Percentiles rank a stretch among this genome's conserved stretches.
Conservation (phyloP, 2,329 filamentous ascomycete genomes). For the Stromatinia cepivora region DNA sequence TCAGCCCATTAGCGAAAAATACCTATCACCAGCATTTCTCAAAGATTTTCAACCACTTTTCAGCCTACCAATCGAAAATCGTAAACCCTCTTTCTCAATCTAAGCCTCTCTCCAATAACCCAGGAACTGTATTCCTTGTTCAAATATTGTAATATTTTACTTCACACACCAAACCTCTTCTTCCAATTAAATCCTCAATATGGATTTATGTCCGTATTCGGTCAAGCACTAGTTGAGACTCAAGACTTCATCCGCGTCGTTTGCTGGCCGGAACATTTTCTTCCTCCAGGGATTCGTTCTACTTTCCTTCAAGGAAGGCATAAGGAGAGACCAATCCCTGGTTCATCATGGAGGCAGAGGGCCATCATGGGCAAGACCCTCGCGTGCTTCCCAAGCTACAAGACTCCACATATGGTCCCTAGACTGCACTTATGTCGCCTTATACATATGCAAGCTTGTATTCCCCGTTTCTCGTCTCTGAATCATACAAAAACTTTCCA, state of each 20-base stretch:
- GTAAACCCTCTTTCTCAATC: constrained; percentile 1
- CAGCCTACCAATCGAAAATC: constrained; percentile 5
- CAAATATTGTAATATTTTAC: neutral
- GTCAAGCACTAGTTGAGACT: constrained; percentile 11
- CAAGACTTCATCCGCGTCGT: constrained; percentile 16
- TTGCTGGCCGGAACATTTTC: constrained; percentile 5
- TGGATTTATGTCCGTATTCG: constrained; percentile 2
- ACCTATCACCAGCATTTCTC: neutral
- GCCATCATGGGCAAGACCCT: constrained; percentile 1
- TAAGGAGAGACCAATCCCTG: constrained; percentile 12
- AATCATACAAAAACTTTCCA: constrained; percentile 6
- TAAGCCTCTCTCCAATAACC: constrained; percentile 2
- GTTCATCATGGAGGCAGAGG: constrained; percentile 6
- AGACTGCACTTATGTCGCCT: constrained; percentile 11
- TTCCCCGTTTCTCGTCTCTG: neutral
- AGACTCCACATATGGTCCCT: neutral
- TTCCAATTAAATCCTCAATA: constrained; percentile 8
- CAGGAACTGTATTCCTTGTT: constrained; percentile 10
- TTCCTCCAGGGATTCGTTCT: constrained; percentile 9
- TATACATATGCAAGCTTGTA: constrained; percentile 22
- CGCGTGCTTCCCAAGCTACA: constrained; percentile 9
- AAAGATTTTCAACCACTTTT: constrained; percentile 11
- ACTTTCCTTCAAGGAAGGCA: constrained; percentile 16
- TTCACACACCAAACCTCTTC: neutral
- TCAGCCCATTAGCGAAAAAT: neutral